Conservation (phyloP, 331 rosid genomes). For the Acacia concinna region DNA sequence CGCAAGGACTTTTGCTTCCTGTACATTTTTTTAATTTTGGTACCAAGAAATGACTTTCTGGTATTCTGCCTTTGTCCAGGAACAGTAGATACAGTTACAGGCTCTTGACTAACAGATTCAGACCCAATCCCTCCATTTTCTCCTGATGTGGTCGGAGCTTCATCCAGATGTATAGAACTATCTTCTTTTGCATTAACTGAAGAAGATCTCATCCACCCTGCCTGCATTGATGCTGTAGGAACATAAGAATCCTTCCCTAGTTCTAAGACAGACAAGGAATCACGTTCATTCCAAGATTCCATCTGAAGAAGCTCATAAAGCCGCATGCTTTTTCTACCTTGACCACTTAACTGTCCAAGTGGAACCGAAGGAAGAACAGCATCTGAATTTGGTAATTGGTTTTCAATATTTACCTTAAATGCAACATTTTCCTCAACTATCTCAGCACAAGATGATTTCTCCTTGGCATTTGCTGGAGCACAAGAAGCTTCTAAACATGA, state of each 20-base stretch:
- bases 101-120: slow-evolving; percentile 32
- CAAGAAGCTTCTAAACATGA: slow-evolving; percentile 27
- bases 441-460: slow-evolving; percentile 41
- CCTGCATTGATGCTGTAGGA: slow-evolving; percentile 35
- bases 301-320: slow-evolving; percentile 66
- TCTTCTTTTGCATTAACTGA: slow-evolving; percentile 29
- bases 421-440: slow-evolving; percentile 45
- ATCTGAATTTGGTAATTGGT: slow-evolving; percentile 19
- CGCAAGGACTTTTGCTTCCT: slow-evolving; percentile 48
- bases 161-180: slow-evolving; percentile 38
- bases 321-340: slow-evolving; percentile 57
- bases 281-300: slow-evolving; percentile 56
- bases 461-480: slow-evolving; percentile 26
- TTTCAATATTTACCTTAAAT: slow-evolving; percentile 31
- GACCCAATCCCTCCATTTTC: slow-evolving; percentile 38
- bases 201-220: slow-evolving; percentile 24
- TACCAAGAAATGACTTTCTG: slow-evolving; percentile 40
- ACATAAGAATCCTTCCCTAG: slow-evolving; percentile 35
- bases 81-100: slow-evolving; percentile 30
- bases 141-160: slow-evolving; percentile 58
- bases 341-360: slow-evolving; percentile 42
- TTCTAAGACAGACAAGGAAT: slow-evolving; percentile 23
- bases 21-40: slow-evolving; percentile 1
- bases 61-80: slow-evolving; percentile 38
- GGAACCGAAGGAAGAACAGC: slow-evolving; percentile 37